Conservation (phyloP, 2,329 filamentous ascomycete species). For the Elsinoe arachidis region DNA sequence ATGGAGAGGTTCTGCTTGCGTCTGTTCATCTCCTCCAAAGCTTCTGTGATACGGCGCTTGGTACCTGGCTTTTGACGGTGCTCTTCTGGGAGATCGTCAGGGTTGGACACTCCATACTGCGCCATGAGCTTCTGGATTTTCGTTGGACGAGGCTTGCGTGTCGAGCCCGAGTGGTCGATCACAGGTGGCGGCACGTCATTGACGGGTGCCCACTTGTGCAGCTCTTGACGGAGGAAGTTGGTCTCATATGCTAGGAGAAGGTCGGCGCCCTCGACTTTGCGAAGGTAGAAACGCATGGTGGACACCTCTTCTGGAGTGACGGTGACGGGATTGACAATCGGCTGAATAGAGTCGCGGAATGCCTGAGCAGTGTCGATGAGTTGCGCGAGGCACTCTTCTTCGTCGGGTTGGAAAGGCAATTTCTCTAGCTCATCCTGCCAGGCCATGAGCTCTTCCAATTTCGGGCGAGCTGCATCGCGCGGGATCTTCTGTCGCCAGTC, state of each 20-base stretch:
- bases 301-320: slow-evolving; percentile 79
- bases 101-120: slow-evolving; percentile 79
- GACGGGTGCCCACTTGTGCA: slow-evolving; percentile 91
- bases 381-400: slow-evolving; percentile 75
- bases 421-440: slow-evolving; percentile 75
- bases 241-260: slow-evolving; percentile 86
- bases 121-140: slow-evolving; percentile 94
- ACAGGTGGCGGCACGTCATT: slow-evolving; percentile 79
- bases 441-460: slow-evolving; percentile 75
- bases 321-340: slow-evolving; percentile 66
- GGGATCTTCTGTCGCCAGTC: slow-evolving; percentile 97
- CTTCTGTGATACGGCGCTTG: slow-evolving; percentile 52
- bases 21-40: slow-evolving; percentile 17
- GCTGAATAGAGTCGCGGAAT: slow-evolving; percentile 74
- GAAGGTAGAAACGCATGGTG: slow-evolving; percentile 85
- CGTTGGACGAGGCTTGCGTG: slow-evolving; percentile 87
- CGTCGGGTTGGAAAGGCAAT: slow-evolving; percentile 90
- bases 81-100: slow-evolving; percentile 79
- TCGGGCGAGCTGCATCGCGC: slow-evolving; percentile 87
- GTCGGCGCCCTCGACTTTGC: slow-evolving; percentile 95
- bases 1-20: not conserved
- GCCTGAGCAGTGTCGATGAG: slow-evolving; percentile 78
- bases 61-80: slow-evolving; percentile 70
- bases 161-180: slow-evolving; percentile 79
- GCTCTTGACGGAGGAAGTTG: slow-evolving; percentile 93